phyloP scores from a whole-genome alignment of 345 rosid species.

The Firmiana major region DNA sequence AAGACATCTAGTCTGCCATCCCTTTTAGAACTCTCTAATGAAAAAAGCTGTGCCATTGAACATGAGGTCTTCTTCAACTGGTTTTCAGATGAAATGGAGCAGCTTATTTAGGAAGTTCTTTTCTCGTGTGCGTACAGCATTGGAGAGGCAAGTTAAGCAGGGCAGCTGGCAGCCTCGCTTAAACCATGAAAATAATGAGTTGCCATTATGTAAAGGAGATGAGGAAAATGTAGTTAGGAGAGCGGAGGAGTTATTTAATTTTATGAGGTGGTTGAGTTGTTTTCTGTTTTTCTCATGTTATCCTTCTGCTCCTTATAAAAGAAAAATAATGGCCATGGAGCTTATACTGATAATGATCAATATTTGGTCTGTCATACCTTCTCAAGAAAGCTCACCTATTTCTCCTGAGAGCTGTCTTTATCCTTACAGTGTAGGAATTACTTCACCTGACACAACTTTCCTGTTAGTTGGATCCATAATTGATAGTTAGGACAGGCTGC shows the following conservation, averaged over 20 bases:
- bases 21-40: conserved; percentile 71
- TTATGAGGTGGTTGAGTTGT: conserved; percentile 82
- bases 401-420: conserved; percentile 45
- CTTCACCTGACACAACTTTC: conserved; percentile 71
- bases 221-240: conserved; percentile 37
- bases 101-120: conserved; percentile 89
- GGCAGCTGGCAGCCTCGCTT: conserved; percentile 56
- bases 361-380: conserved; percentile 64
- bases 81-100: conserved; percentile 97
- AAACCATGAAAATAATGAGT: conserved; percentile 18
- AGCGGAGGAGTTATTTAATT: conserved; percentile 67
- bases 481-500: conserved; percentile 94
- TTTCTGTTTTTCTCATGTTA: conserved; percentile 84
- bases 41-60: conserved; percentile 81
- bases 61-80: conserved; percentile 90
- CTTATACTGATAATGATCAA: conserved; percentile 76
- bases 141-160: conserved; percentile 84
- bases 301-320: conserved; percentile 90
- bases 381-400: conserved; percentile 34
- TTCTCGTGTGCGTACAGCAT: conserved; percentile 74
- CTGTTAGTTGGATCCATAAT: conserved; percentile 79
- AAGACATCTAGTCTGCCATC: conserved; percentile 86
- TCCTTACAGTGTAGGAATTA: conserved; percentile 63
- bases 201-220: conserved; percentile 19
- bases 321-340: conserved; percentile 94